phyloP scores from a whole-genome alignment of 1,139 yeast genomes.

The Hyphopichia buzzinii region DNA sequence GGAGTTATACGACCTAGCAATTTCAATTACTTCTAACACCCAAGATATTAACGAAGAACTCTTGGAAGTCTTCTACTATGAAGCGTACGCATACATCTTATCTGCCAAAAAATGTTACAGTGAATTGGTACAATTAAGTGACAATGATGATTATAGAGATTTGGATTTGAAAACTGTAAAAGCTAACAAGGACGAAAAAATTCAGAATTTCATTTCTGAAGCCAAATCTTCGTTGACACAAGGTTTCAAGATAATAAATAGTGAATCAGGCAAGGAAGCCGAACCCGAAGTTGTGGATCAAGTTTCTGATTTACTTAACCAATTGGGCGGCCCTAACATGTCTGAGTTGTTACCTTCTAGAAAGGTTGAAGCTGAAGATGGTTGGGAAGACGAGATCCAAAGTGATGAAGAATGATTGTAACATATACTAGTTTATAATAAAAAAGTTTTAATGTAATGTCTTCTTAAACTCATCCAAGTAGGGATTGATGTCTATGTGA shows the following conservation, averaged over 20 bases:
- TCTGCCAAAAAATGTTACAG: constrained; percentile 44
- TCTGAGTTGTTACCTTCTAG: constrained; percentile 46
- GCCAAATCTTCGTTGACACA: constrained; percentile 55
- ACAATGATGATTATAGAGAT: constrained; percentile 49
- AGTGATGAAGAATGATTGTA: constrained; percentile 17
- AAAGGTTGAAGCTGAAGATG: constrained; percentile 38
- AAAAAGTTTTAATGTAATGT: background rate
- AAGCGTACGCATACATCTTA: constrained; percentile 71
- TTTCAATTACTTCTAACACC: constrained; percentile 56
- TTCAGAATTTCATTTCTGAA: constrained; percentile 37
- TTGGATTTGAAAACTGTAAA: constrained; percentile 32
- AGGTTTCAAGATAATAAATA: constrained; percentile 50
- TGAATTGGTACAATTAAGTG: constrained; percentile 11
- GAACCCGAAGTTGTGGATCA: constrained; percentile 57
- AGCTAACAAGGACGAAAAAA: constrained; percentile 22
- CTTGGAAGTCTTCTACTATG: constrained; percentile 76
- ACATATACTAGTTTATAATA: background rate
- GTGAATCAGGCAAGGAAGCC: constrained; percentile 44
- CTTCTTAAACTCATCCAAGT: constrained; percentile 1
- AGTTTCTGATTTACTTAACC: constrained; percentile 46
- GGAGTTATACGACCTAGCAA: constrained; percentile 64
- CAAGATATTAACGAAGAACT: constrained; percentile 82
- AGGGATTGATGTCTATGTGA: constrained; percentile 2
- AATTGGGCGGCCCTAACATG: constrained; percentile 59
- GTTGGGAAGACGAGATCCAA: constrained; percentile 47